Evolutionary conservation across 2,329 filamentous ascomycete genomes (phyloP), one percentile per base, ranked within the genome.

Genomic region (Aureobasidium sp.): DNA sequence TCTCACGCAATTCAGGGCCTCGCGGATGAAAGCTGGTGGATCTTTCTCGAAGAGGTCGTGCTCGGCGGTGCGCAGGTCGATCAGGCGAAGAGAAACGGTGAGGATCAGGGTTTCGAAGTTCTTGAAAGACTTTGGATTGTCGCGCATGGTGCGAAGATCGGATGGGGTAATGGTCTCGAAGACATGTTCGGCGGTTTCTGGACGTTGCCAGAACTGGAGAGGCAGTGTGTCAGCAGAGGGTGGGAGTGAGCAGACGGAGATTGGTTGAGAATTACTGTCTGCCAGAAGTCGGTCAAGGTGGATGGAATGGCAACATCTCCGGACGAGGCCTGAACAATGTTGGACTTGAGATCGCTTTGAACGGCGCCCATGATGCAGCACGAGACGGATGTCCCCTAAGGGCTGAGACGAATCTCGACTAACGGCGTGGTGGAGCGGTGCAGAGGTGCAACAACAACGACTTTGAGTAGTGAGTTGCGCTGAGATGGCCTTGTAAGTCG

Each of bases 1-100:
- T 34, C 94, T 85, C 70, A 99, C 86, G 74, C 94, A 99, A 76
- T 99, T 99, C 69, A 99, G 82, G n/a, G 89, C 91, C 71, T 96
- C 90, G 59, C 63, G 63, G 69, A 68, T 8, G 70, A 64, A 21
- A 45, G 61, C 50, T 65, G 48, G 14, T 70, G 64, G n/a, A 59
- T 50, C 50, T 66, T 66, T 36, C 48, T 63, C 61, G 30, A 62
- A 63, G 8, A 64, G 58, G 16, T 96, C 97, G 3, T 91, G 92
- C 50, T 91, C 89, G 72, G 96, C 90, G 72, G 94, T 90, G 71
- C 90, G 89, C 65, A 97, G 80, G 65, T 88, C 81, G 71, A 90
- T 90, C 44, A 97, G 81, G 53, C 90, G 87, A 47, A 89, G 90
- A n/a, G 88, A 90, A 63, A 95, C 80, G 55, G 89, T 90, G 45